Conservation (phyloP, 768 basidiomycete genomes). For the Rhodosporidiobolus odoratus region DNA sequence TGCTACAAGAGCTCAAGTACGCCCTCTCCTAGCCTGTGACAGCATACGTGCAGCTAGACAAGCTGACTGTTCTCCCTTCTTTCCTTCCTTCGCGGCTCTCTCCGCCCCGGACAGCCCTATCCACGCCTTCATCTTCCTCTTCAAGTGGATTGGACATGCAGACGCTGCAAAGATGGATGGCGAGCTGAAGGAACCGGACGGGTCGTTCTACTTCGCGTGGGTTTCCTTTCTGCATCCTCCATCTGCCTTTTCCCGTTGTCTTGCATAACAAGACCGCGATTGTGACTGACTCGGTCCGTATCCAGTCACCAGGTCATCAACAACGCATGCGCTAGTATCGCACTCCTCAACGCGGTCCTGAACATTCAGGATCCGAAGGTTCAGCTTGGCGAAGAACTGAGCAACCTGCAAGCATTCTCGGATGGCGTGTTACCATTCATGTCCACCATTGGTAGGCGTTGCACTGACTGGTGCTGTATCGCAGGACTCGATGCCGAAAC, state of each 20-base stretch:
- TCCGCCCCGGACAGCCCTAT: conserved; percentile 55
- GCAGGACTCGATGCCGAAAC: conserved; percentile 72
- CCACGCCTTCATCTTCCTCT: conserved; percentile 87
- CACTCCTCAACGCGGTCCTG: conserved; percentile 34
- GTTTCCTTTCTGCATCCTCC: neutral
- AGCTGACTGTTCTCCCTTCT: neutral
- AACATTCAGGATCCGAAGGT: conserved; percentile 31
- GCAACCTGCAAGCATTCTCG: conserved; percentile 33
- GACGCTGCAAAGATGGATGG: conserved; percentile 33
- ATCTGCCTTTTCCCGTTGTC: neutral
- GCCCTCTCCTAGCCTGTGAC: neutral
- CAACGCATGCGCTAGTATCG: conserved; percentile 68
- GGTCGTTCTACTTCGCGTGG: conserved; percentile 63
- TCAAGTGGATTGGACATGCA: conserved; percentile 78
- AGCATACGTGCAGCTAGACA: no score
- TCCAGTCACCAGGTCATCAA: conserved; percentile 63
- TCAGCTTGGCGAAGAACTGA: conserved; percentile 31
- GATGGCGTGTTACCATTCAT: conserved; percentile 8
- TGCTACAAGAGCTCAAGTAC: conserved; percentile 20
- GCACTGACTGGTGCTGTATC: neutral
- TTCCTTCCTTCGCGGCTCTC: neutral
- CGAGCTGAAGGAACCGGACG: conserved; percentile 47
- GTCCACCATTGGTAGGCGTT: neutral
- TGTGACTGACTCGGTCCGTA: neutral
- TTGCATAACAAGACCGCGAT: neutral